Evolutionary conservation across 331 rosid genomes (phyloP).

Genomic region (Phaseolus coccineus): DNA sequence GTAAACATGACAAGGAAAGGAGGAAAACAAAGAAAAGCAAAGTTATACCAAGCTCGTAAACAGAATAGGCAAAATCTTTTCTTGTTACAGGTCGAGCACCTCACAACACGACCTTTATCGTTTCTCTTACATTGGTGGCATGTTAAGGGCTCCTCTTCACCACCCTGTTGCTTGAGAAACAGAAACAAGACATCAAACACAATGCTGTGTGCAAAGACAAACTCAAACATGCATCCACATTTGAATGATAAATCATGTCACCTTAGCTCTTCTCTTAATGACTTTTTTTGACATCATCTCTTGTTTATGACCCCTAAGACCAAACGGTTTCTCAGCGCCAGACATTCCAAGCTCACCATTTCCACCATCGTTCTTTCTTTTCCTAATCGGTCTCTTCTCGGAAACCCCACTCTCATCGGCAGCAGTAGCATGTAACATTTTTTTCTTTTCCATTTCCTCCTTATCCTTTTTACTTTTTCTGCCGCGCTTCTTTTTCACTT

Average conservation of each 20-base stretch:
- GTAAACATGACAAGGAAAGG: neutral
- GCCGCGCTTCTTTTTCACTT: slow-evolving; percentile 7
- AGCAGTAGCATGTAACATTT: neutral
- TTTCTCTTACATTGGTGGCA: slow-evolving; percentile 97
- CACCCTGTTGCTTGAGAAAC: slow-evolving; percentile 51
- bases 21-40: neutral
- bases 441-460: neutral
- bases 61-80: slow-evolving; percentile 77
- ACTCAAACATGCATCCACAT: slow-evolving; percentile 8
- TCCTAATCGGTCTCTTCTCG: slow-evolving; percentile 20
- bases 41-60: slow-evolving; percentile 60
- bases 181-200: slow-evolving; percentile 26
- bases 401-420: neutral
- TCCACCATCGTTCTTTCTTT: neutral
- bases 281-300: slow-evolving; percentile 29
- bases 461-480: slow-evolving; percentile 21
- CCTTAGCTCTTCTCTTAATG: slow-evolving; percentile 28
- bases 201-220: neutral
- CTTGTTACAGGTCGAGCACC: slow-evolving; percentile 57
- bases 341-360: neutral
- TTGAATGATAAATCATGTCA: slow-evolving; percentile 31
- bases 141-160: slow-evolving; percentile 61
- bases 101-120: slow-evolving; percentile 77
- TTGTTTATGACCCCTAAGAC: slow-evolving; percentile 3
- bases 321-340: neutral